Percentiles rank a stretch among this genome's conserved stretches.
These are phyloP conservation scores for Davidsoniella australis DNA, from an alignment of 2,329 filamentous ascomycete genomes.

Conservation along the genomic window DNA sequence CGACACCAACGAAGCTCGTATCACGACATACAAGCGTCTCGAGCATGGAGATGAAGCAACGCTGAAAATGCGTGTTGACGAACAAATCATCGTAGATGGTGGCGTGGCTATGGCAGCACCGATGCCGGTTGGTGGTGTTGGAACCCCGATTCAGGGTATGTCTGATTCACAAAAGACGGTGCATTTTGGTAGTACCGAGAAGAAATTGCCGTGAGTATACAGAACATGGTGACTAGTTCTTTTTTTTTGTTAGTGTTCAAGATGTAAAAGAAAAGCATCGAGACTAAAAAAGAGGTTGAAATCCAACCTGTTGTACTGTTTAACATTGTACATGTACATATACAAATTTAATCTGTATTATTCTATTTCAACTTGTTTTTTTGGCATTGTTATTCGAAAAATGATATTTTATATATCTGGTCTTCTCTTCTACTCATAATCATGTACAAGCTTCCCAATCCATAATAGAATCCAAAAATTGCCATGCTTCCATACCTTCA, in stretches of 20 bases:
- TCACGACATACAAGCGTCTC: constrained; percentile 81
- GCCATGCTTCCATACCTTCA: constrained; percentile 23
- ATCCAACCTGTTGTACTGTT: too few species aligned
- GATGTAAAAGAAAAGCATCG: too few species aligned
- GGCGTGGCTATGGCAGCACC: constrained; percentile 27
- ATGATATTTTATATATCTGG: too few species aligned
- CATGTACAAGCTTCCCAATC: constrained; percentile 30
- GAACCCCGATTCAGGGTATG: constrained; percentile 11
- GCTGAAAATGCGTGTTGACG: constrained; percentile 30
- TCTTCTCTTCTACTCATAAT: too few species aligned
- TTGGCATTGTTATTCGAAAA: too few species aligned
- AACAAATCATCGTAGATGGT: constrained; percentile 49
- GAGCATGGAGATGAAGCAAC: constrained; percentile 43
- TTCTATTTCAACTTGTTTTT: too few species aligned
- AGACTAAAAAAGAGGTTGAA: too few species aligned
- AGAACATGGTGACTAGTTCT: neutral
- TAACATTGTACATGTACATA: too few species aligned
- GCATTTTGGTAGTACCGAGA: constrained; percentile 10
- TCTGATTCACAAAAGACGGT: constrained; percentile 9
- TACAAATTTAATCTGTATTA: too few species aligned
- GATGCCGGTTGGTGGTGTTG: constrained; percentile 7
- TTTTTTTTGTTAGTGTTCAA: too few species aligned
- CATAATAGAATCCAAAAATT: constrained; percentile 43
- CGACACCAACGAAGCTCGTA: constrained; percentile 76
- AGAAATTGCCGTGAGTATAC: constrained; percentile 4